Conservation (phyloP, 306 rosid genomes). For the Corylus americana region DNA sequence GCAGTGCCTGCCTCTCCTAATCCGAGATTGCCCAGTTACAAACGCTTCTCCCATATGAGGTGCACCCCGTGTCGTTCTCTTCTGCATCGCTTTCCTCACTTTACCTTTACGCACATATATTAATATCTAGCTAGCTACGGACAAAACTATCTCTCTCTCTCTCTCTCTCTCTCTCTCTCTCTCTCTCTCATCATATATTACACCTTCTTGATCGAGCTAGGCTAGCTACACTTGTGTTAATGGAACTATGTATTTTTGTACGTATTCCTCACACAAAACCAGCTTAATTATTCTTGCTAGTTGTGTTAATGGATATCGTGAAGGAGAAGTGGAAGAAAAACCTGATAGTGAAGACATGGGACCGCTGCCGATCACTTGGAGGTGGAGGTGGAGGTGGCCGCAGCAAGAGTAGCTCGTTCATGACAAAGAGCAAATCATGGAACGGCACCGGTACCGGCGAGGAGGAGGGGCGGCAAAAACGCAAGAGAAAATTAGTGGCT, state of each 20-base stretch:
- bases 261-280: no score
- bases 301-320: slow-evolving; percentile 28
- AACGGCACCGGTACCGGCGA: background rate
- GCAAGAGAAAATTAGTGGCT: slow-evolving; percentile 16
- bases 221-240: no score
- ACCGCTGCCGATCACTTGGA: slow-evolving; percentile 31
- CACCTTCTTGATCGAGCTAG: no score
- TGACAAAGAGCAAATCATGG: slow-evolving; percentile 20
- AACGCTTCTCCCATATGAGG: background rate
- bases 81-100: background rate
- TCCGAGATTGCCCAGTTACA: background rate
- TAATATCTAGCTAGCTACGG: background rate
- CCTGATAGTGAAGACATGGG: slow-evolving; percentile 40
- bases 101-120: background rate
- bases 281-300: no score
- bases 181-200: no score
- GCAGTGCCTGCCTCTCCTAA: background rate
- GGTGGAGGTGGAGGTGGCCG: background rate
- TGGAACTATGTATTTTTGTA: no score
- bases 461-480: background rate
- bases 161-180: background rate
- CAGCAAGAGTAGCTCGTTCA: background rate
- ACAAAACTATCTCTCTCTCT: background rate
- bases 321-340: slow-evolving; percentile 41
- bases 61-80: background rate